Evolutionary conservation across 208 protist species (phyloP), one percentile per base, ranked within the genome.

Genomic region (Leishmania aethiopica): DNA sequence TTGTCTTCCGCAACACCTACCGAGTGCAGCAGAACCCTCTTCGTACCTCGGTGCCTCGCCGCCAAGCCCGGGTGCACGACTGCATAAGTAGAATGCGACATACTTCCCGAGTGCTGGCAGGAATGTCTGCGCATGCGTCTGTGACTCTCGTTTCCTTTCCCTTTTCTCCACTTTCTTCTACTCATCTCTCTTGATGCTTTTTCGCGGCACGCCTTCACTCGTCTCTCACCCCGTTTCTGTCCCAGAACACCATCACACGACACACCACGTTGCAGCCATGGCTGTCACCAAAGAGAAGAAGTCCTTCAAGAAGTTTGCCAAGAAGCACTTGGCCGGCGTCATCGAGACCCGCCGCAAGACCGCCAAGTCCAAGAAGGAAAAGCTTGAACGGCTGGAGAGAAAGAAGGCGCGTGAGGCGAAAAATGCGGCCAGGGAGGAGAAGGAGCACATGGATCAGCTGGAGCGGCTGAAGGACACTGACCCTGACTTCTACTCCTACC

Each of bases 221-320:
- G 32, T 49, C 45, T 42, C 47, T 55, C 32, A 40, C 45, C 35
- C 35, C 13, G n/a, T 47, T 35, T 59, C 32, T 40, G 49, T 40
- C 51, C 35, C 35, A 32, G 32, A n/a, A 60, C 47, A 75, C 47
- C 4, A 6, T 19, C 42, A 77, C 28, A 62, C 47, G 40, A 51
- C 19, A 51, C 42, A 32, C 0, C 7, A 47, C 28, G 28, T 37
- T 37, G 45, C 42, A 59, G 72, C 28, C 10, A 97, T 96, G 93
- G 85, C 89, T 35, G 81, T 84, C 25, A 88, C 81, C 15, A 98
- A 98, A 78, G 93, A 94, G 75, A 98, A 97, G 89, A 98, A 98
- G 84, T 97, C 93, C 25, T 98, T 97, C 77, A 96, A 96, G 86
- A 98, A 97, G 87, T 98, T 93, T 83, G 93, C 95, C 71, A 96